Conservation (phyloP, 2,329 filamentous ascomycete genomes). For the Botryotinia globosa region DNA sequence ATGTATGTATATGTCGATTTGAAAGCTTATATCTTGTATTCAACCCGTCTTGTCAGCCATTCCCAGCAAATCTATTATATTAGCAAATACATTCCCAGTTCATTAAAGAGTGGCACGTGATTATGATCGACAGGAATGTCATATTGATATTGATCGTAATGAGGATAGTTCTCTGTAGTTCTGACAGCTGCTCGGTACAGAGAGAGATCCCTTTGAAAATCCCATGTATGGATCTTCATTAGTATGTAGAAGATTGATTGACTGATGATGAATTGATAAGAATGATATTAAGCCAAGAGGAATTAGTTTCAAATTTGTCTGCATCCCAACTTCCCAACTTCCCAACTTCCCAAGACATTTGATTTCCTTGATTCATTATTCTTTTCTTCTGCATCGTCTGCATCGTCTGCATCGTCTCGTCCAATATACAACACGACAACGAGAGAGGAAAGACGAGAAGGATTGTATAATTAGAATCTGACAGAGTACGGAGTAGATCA, state of each 20-base stretch:
- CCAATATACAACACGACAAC: not conserved
- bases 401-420: not conserved
- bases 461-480: not conserved
- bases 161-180: not conserved
- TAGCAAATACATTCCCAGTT: not conserved
- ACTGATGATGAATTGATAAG: not conserved
- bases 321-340: too few species aligned
- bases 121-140: not conserved
- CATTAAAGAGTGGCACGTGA: not conserved
- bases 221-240: not conserved
- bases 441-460: not conserved
- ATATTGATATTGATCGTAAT: not conserved
- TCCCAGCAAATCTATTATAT: not conserved
- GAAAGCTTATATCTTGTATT: not conserved
- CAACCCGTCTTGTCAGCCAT: not conserved
- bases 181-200: too few species aligned
- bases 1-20: not conserved
- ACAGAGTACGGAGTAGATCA: not conserved
- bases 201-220: too few species aligned
- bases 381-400: not conserved
- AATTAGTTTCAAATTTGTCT: not conserved
- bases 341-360: slow-evolving; percentile 2
- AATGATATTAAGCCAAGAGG: slow-evolving; percentile 10
- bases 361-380: not conserved
- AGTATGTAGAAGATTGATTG: too few species aligned